Conservation (phyloP, 129 eudicot species). For the Tagetes patula region DNA sequence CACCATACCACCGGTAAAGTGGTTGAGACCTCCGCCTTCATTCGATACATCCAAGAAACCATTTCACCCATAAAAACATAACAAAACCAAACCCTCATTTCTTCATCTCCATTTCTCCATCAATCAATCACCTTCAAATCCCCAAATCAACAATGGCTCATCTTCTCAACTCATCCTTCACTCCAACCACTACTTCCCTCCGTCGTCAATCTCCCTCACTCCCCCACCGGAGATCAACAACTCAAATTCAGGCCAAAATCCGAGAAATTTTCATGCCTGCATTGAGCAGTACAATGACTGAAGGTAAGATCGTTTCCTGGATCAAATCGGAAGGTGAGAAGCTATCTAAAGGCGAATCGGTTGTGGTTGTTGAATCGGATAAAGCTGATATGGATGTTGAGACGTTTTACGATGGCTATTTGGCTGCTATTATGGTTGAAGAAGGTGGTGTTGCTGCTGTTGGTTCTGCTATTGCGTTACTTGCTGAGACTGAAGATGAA, state of each 20-base stretch:
- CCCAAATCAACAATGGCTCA: slow-evolving; percentile 52
- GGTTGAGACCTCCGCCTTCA: slow-evolving; percentile 66
- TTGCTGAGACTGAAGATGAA: slow-evolving; percentile 88
- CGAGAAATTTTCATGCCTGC: slow-evolving; percentile 99
- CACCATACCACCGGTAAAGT: slow-evolving; percentile 47
- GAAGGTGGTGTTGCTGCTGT: slow-evolving; percentile 88
- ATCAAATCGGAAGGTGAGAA: slow-evolving; percentile 92
- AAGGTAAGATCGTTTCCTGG: slow-evolving; percentile 94
- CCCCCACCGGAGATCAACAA: slow-evolving; percentile 21
- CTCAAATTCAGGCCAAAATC: slow-evolving; percentile 62
- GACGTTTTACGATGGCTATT: slow-evolving; percentile 86
- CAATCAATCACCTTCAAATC: slow-evolving; percentile 3
- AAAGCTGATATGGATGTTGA: slow-evolving; percentile 99
- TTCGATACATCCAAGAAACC: slow-evolving; percentile 59
- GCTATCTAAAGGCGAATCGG: slow-evolving; percentile 82
- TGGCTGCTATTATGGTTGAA: slow-evolving; percentile 87
- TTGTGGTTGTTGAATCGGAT: slow-evolving; percentile 92
- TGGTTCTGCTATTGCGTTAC: slow-evolving; percentile 80
- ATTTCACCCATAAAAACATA: background rate
- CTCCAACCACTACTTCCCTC: slow-evolving; percentile 49
- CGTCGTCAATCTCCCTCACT: slow-evolving; percentile 34
- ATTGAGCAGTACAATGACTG: slow-evolving; percentile 93
- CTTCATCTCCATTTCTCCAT: background rate
- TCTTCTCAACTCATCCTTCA: slow-evolving; percentile 75
- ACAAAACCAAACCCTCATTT: background rate